Conservation (phyloP, 495 filamentous ascomycete species). For the Glarea lozoyensis region DNA sequence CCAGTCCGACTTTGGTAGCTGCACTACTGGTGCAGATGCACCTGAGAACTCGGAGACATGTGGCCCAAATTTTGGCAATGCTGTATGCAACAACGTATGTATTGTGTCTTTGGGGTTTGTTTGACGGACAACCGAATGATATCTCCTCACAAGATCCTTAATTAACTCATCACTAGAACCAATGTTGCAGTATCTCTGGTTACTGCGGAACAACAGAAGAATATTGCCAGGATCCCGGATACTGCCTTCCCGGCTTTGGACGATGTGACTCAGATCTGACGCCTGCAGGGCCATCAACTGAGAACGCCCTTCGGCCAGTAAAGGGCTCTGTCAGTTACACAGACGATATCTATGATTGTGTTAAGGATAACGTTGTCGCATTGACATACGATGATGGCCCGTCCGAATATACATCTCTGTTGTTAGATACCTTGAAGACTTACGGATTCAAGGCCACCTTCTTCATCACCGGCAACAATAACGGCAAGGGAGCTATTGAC, state of each 20-base stretch:
- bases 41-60: constrained; percentile 1
- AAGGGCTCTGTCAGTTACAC: constrained; percentile 41
- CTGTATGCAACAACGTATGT: constrained; percentile 1
- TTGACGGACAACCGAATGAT: no score
- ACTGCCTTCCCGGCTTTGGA: constrained; percentile 13
- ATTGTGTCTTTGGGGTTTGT: no score
- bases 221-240: constrained; percentile 17
- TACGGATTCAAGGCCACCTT: constrained; percentile 57
- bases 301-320: constrained; percentile 5
- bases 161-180: no score
- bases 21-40: constrained; percentile 10
- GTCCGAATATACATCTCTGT: constrained; percentile 47
- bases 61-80: constrained; percentile 8
- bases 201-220: constrained; percentile 16
- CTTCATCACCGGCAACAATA: no score
- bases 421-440: constrained; percentile 50
- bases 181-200: constrained; percentile 15
- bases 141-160: no score
- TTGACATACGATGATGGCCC: constrained; percentile 67
- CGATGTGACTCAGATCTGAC: constrained; percentile 15
- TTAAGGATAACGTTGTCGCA: constrained; percentile 48
- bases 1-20: constrained; percentile 32
- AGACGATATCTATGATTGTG: constrained; percentile 52
- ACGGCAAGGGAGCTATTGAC: no score
- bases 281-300: constrained; percentile 7